Evolutionary conservation across 805 yeast genomes (phyloP), one percentile per base, ranked within the genome.

Genomic region (Lipomyces orientalis): DNA sequence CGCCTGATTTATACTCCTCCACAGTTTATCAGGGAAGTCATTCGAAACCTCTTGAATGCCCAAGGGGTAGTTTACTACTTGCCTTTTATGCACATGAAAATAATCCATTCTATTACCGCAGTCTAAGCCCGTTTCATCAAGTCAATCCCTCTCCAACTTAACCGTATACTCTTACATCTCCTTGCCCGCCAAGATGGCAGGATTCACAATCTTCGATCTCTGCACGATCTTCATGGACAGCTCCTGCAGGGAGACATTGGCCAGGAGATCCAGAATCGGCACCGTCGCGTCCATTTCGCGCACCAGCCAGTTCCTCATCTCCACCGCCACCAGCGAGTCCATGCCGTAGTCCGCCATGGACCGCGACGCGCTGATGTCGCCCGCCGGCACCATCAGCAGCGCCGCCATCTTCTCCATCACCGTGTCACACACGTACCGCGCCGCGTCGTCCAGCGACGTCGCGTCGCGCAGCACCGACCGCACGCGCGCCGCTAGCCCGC

Each of bases 371-470:
- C 43, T 37, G 43, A 37, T 37, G 43, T 37, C 43, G 43, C 43
- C 43, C 43, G 43, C 43, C 43, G 43, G 43, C 43, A 37, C 43
- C 43, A 37, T 37, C 43, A 37, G 43, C 43, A 37, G 43, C 43
- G 43, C 43, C 14, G 43, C 43, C 43, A 37, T 37, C 9, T 37
- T 37, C 43, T 37, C 43, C 43, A 37, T 37, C 43, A 37, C 43
- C 9, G 43, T 37, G 43, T 37, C 43, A 10, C 43, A 37, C 43
- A 37, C 43, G 43, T 37, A 37, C 43, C 43, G 43, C 43, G 43
- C 43, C 43, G 9, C 43, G 10, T 37, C 43, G 43, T 37, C 43
- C 43, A 37, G 43, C 43, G 43, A 37, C 43, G 43, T 37, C 9
- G 43, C 43, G 10, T 37, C 43, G 43, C 43, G 43, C 43, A 37